Evolutionary conservation across 129 eudicot species (phyloP).

Genomic region (Centrapalus pauciflorus): DNA sequence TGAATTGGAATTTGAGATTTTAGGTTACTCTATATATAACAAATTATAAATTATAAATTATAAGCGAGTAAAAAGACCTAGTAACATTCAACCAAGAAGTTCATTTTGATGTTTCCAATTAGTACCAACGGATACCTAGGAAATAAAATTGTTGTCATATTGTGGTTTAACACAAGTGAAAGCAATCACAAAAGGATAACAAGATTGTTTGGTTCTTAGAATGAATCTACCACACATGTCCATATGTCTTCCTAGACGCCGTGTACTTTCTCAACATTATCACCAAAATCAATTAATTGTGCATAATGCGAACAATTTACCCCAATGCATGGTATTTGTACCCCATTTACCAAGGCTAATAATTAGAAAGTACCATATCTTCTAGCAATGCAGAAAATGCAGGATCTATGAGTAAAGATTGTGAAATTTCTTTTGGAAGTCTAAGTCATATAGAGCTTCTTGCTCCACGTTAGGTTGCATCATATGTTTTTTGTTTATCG

Average conservation of each 20-base stretch:
- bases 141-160: background rate
- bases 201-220: constrained; percentile 6
- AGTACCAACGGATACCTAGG: background rate
- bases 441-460: background rate
- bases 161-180: background rate
- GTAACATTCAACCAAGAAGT: background rate
- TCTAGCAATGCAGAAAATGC: background rate
- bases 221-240: background rate
- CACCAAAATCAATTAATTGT: background rate
- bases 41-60: too few relatives aligned
- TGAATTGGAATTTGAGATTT: background rate
- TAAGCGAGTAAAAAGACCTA: background rate
- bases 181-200: background rate
- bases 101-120: background rate
- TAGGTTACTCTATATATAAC: too few relatives aligned
- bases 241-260: background rate
- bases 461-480: background rate
- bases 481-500: background rate
- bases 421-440: background rate
- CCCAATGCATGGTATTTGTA: background rate
- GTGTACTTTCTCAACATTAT: background rate
- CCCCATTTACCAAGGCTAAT: background rate
- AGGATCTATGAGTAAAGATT: background rate
- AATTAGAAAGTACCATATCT: background rate
- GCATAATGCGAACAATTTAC: background rate